These are phyloP conservation scores for Myriosclerotinia curreyana DNA, from an alignment of 2,329 filamentous ascomycete species.

Conservation along the genomic window DNA sequence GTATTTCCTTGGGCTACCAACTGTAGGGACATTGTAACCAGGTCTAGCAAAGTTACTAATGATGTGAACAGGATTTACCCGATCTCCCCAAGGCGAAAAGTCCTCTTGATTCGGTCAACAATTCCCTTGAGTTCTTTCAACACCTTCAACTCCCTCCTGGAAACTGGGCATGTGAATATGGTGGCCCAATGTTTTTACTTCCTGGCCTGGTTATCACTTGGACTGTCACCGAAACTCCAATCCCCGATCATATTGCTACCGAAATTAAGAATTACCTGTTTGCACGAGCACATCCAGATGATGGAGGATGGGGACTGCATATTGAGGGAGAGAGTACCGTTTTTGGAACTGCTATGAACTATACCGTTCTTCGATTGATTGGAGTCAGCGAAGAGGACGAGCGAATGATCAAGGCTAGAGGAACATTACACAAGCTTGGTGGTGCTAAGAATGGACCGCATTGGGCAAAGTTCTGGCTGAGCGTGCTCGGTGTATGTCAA, in stretches of 20 bases:
- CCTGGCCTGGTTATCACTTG: slow-evolving; percentile 81
- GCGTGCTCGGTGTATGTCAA: slow-evolving; percentile 73
- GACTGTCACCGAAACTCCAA: slow-evolving; percentile 85
- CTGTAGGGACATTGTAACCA: slow-evolving; percentile 51
- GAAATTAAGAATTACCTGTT: slow-evolving; percentile 90
- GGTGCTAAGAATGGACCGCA: slow-evolving; percentile 82
- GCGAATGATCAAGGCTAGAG: slow-evolving; percentile 80
- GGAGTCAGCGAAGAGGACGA: slow-evolving; percentile 82
- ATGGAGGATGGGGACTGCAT: slow-evolving; percentile 97
- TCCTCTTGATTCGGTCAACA: slow-evolving; percentile 73
- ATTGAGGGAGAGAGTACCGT: slow-evolving; percentile 91
- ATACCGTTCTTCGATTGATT: slow-evolving; percentile 73
- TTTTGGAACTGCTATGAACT: slow-evolving; percentile 88
- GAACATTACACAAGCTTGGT: slow-evolving; percentile 77
- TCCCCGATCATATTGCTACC: slow-evolving; percentile 73
- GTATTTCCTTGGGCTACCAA: slow-evolving; percentile 76
- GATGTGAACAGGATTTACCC: slow-evolving; percentile 61
- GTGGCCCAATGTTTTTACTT: slow-evolving; percentile 92
- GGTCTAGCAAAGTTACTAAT: slow-evolving; percentile 24
- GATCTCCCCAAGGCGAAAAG: slow-evolving; percentile 66
- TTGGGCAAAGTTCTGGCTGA: slow-evolving; percentile 97
- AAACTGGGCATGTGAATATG: slow-evolving; percentile 97
- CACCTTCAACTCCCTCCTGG: slow-evolving; percentile 83
- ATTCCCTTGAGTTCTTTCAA: slow-evolving; percentile 85
- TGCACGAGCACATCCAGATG: slow-evolving; percentile 75